A percentile compares a stretch with the other conserved stretches of the same genome.
phyloP scores from a whole-genome alignment of 805 yeast species.

The Yamadazyma insecticola region DNA sequence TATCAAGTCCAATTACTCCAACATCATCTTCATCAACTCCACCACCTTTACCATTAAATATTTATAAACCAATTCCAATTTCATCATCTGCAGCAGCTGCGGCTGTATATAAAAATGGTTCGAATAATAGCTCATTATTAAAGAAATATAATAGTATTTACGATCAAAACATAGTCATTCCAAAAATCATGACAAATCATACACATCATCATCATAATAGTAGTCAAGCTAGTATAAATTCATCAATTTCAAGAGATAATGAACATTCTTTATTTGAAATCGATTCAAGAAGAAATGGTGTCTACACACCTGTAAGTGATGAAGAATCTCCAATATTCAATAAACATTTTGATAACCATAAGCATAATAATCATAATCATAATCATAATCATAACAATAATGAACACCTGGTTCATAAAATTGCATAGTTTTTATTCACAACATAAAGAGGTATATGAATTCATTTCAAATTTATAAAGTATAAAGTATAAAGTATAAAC shows the following conservation, averaged over 20 bases:
- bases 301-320: constrained; percentile 30
- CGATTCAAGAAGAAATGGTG: constrained; percentile 19
- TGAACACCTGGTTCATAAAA: no score
- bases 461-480: no score
- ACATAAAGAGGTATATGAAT: no score
- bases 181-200: constrained; percentile 5
- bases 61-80: constrained; percentile 12
- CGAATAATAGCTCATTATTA: constrained; percentile 6
- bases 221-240: constrained; percentile 25
- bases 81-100: no score
- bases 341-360: no score
- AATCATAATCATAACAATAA: no score
- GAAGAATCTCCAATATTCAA: constrained; percentile 17
- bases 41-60: background rate
- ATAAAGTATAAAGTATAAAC: no score
- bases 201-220: constrained; percentile 16
- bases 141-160: constrained; percentile 5
- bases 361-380: no score
- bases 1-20: background rate
- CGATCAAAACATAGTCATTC: background rate
- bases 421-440: no score
- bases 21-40: constrained; percentile 1
- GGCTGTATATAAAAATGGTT: no score
- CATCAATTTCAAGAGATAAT: constrained; percentile 14
- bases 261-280: constrained; percentile 19